Evolutionary conservation across 73 alveolate species (phyloP).

Genomic region (Paramecium tetraurelia): DNA sequence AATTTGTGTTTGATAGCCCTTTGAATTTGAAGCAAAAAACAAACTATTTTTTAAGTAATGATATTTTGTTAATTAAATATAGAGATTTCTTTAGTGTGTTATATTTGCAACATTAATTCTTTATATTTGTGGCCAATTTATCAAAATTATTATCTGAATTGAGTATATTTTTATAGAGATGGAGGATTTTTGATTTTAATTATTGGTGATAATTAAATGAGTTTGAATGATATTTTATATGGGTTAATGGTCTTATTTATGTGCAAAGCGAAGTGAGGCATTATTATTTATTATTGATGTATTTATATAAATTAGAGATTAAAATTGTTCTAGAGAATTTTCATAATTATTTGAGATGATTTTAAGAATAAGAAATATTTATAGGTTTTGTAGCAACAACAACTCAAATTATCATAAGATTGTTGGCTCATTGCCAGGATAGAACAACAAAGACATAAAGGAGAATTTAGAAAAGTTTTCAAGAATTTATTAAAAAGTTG

Average conservation of each 20-base stretch:
- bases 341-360: neutral
- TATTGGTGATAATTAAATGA: neutral
- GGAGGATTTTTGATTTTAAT: neutral
- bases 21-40: too few species aligned
- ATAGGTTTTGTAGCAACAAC: neutral
- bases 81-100: too few species aligned
- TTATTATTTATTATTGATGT: neutral
- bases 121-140: too few species aligned
- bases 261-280: neutral
- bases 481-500: neutral
- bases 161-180: too few species aligned
- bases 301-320: neutral
- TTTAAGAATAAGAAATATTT: neutral
- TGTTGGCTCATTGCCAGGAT: neutral
- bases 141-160: too few species aligned
- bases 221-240: neutral
- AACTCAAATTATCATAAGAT: neutral
- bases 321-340: neutral
- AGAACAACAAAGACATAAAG: neutral
- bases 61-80: too few species aligned
- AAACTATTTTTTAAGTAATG: too few species aligned
- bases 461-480: neutral
- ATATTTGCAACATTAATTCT: too few species aligned
- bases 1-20: too few species aligned
- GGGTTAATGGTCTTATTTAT: neutral